Percentiles rank a stretch among this genome's conserved stretches.
phyloP scores from a whole-genome alignment of 2,329 filamentous ascomycete species.

The Pezizomycotina sp. region DNA sequence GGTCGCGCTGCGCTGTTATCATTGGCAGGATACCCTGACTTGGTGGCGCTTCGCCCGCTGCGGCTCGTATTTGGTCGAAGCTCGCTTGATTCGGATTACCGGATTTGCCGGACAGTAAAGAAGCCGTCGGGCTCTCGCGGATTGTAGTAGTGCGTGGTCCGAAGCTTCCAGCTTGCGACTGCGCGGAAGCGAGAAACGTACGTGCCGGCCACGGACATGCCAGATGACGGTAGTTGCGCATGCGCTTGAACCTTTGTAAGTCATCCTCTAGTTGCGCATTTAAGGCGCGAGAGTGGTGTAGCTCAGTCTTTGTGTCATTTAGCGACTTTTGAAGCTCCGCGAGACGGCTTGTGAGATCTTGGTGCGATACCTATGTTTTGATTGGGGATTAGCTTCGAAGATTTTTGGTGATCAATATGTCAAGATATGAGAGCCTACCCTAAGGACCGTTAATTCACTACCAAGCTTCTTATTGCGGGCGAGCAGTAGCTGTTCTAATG shows the following conservation, averaged over 20 bases:
- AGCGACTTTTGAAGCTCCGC: conserved; percentile 70
- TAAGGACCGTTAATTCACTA: conserved; percentile 79
- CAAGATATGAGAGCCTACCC: too few species aligned
- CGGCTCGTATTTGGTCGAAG: conserved; percentile 18
- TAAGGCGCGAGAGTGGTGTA: conserved; percentile 68
- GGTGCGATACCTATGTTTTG: conserved; percentile 86
- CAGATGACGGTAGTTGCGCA: too few species aligned
- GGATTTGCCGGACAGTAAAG: conserved; percentile 86
- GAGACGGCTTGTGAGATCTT: conserved; percentile 69
- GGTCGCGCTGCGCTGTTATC: conserved; percentile 93
- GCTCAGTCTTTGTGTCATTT: conserved; percentile 63
- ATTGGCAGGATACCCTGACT: conserved; percentile 80
- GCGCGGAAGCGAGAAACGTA: conserved; percentile 54
- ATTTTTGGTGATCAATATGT: not conserved
- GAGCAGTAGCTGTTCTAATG: conserved; percentile 75
- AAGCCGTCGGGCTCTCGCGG: conserved; percentile 75
- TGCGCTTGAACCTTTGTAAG: conserved; percentile 68
- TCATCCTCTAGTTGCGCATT: conserved; percentile 86
- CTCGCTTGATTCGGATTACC: too few species aligned
- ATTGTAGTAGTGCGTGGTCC: conserved; percentile 46
- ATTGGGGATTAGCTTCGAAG: too few species aligned
- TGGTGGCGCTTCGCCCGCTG: conserved; percentile 31
- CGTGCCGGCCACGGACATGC: too few species aligned
- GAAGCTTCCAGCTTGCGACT: conserved; percentile 36
- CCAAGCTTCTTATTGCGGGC: conserved; percentile 91